Base-by-base conservation (phyloP, 805 yeast genomes). In the Lipomyces yamanashiensis region DNA sequence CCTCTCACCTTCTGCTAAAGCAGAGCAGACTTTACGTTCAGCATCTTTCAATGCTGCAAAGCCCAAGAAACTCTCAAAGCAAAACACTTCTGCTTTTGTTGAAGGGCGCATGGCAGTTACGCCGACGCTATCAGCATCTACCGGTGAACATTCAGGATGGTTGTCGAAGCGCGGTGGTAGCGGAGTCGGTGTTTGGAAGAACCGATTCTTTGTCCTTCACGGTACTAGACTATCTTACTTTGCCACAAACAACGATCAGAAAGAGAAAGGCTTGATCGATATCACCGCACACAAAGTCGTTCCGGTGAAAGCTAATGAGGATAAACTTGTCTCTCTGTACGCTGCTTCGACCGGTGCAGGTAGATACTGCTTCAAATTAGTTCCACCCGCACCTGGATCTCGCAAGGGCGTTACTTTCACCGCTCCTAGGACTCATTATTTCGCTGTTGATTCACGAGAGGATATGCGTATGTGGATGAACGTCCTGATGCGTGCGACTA, bases 341-440 rank as follows among this genome's bases (percentile, higher is more conserved):
- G 98, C 98, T 0, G 95, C 97, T 0, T 87, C 93, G 39, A 88
- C 96, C 2, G 97, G 98, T 8, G 87, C 89, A 50, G 98, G 98
- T n/a, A 82, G 96, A 47, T 90, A 85, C 74, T 91, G 97, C 72
- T 93, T 95, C 80, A 92, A 92, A 75, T 75, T 95, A 12, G 85
- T 92, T 2, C 99, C 99, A 9, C 99, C 99, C 0, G 96, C 96
- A 1, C 98, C 98, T 0, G 99, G 99, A 0, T 90, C 93, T 58
- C 87, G 88, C 69, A 93, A 92, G 77, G 98, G 98, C 0, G 84
- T 95, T 62, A 92, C 97, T 0, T 95, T 95, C 75, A 95, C 99
- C 0, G 97, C 92, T 68, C 99, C 97, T 36, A 90, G 92, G 69
- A 89, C 92, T 7, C 99, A 95, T 72, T 95, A 88, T 75, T 95